Percentiles rank a stretch among this genome's conserved stretches.
These are phyloP conservation scores for Psilocybe cyanescens DNA, from an alignment of 768 basidiomycete species.

Conservation along the genomic window DNA sequence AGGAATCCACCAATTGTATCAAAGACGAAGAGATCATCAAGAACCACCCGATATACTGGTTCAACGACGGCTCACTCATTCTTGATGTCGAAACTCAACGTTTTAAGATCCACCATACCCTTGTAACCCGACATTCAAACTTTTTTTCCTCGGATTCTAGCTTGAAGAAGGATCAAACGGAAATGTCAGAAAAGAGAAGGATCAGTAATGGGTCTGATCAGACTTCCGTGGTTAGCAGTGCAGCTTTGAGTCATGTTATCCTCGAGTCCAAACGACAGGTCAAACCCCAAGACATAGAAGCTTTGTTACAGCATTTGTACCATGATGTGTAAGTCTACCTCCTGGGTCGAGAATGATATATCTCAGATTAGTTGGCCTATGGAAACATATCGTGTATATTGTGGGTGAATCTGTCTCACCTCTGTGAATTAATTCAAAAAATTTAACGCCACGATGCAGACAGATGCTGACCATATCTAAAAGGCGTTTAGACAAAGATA, in stretches of 20 bases:
- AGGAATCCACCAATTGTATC: neutral
- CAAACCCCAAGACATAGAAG: conserved; percentile 51
- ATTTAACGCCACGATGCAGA: neutral
- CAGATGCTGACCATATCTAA: conserved; percentile 10
- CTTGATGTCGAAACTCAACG: conserved; percentile 45
- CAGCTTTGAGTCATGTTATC: conserved; percentile 2
- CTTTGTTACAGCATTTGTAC: conserved; percentile 66
- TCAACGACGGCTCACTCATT: conserved; percentile 66
- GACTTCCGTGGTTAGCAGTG: neutral
- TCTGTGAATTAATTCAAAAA: neutral
- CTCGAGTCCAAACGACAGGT: conserved; percentile 41
- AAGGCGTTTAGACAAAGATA: conserved; percentile 51
- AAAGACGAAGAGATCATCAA: conserved; percentile 4
- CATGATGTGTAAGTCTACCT: conserved; percentile 60
- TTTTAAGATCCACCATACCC: conserved; percentile 61
- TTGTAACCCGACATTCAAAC: conserved; percentile 57
- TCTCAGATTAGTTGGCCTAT: neutral
- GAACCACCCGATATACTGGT: conserved; percentile 61
- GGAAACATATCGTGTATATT: neutral
- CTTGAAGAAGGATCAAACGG: neutral
- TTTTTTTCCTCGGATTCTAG: conserved; percentile 27
- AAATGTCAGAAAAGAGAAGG: neutral
- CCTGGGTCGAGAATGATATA: neutral
- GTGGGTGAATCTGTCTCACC: neutral
- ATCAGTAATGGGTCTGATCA: neutral